Evolutionary conservation across 148 eudicot genomes (phyloP).

Genomic region (Hydrangea macrophylla): DNA sequence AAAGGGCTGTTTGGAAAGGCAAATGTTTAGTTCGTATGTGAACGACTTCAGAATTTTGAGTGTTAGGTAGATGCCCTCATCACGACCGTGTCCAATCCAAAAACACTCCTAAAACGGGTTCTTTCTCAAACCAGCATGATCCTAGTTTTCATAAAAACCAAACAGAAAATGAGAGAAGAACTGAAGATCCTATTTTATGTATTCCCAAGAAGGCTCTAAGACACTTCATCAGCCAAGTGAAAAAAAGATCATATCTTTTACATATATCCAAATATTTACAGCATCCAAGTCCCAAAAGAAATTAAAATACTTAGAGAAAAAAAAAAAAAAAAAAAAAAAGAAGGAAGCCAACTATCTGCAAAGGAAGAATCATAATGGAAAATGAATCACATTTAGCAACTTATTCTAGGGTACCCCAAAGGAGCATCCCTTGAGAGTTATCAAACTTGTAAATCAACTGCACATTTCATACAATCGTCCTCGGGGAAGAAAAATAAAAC

Average conservation of each 20-base stretch:
- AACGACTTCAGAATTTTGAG: no score
- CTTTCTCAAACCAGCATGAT: background rate
- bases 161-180: background rate
- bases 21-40: no score
- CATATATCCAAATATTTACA: background rate
- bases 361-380: background rate
- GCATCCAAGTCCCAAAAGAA: background rate
- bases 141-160: background rate
- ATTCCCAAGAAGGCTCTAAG: background rate
- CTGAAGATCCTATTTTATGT: no score
- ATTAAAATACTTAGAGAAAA: background rate
- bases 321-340: background rate
- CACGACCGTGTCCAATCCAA: no score
- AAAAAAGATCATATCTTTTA: background rate
- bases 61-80: no score
- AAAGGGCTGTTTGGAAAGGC: no score
- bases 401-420: constrained; percentile 14
- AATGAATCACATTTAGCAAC: constrained; percentile 12
- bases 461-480: constrained; percentile 21
- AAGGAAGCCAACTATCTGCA: background rate
- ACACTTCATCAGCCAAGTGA: background rate
- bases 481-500: constrained; percentile 10
- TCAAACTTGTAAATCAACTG: constrained; percentile 15
- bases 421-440: constrained; percentile 1
- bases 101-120: no score